Conservation (phyloP, 2,329 filamentous ascomycete species). For the Ophiocordyceps camponoti-saundersi region DNA sequence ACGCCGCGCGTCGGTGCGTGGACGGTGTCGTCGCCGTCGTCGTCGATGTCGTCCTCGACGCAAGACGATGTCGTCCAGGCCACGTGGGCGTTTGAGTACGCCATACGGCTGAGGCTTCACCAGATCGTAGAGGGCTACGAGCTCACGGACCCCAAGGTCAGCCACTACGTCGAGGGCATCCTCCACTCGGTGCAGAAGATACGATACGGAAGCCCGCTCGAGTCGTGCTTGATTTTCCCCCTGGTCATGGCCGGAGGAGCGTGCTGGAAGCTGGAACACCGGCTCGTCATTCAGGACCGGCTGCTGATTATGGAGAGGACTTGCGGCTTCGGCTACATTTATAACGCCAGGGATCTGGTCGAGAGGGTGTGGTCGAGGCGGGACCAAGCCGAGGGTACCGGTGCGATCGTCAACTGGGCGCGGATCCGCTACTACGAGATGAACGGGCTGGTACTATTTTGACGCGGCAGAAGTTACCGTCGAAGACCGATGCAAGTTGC, state of each 20-base stretch:
- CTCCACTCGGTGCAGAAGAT: constrained; percentile 19
- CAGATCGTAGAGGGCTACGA: constrained; percentile 25
- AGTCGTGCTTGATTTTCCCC: constrained; percentile 22
- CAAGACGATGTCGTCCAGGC: constrained; percentile 15
- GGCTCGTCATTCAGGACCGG: constrained; percentile 20
- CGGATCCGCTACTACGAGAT: constrained; percentile 18
- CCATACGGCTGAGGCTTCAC: constrained; percentile 22
- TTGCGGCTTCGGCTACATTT: constrained; percentile 23
- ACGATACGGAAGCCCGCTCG: constrained; percentile 22
- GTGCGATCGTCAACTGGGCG: constrained; percentile 16
- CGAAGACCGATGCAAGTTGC: no score
- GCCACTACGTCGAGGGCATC: constrained; percentile 15
- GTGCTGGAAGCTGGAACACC: constrained; percentile 17
- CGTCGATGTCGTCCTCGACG: neutral
- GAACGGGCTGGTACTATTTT: constrained; percentile 17
- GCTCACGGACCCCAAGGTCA: constrained; percentile 15
- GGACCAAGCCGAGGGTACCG: constrained; percentile 11
- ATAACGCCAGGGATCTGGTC: constrained; percentile 19
- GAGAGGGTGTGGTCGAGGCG: constrained; percentile 20
- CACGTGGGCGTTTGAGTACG: constrained; percentile 21
- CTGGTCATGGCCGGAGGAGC: constrained; percentile 23
- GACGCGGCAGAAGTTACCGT: no score
- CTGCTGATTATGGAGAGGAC: constrained; percentile 26
- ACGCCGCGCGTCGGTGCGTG: constrained; percentile 8
- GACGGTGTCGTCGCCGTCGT: constrained; percentile 4